Evolutionary conservation across 2,329 filamentous ascomycete species (phyloP).

Genomic region (Pyrenochaeta sp.): DNA sequence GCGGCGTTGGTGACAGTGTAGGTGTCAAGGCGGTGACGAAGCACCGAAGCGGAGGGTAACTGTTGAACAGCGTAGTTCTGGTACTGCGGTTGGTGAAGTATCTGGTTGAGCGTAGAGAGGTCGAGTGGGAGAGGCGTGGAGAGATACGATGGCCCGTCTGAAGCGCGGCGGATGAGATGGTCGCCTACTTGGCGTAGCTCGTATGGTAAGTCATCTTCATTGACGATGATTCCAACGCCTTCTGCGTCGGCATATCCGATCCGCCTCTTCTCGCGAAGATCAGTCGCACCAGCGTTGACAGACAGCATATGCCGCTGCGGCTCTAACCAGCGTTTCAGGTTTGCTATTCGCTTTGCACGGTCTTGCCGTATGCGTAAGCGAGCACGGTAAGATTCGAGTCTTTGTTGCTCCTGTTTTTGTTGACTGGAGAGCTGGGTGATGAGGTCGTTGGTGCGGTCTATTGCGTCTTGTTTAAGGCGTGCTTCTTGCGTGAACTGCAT

Average conservation of each 20-base stretch:
- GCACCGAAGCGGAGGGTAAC: slow-evolving; percentile 38
- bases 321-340: slow-evolving; percentile 77
- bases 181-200: slow-evolving; percentile 40
- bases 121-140: slow-evolving; percentile 38
- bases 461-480: slow-evolving; percentile 80
- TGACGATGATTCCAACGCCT: slow-evolving; percentile 41
- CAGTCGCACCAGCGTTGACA: slow-evolving; percentile 48
- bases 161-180: slow-evolving; percentile 38
- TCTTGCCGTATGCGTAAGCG: slow-evolving; percentile 71
- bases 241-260: slow-evolving; percentile 60
- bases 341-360: slow-evolving; percentile 75
- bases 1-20: slow-evolving; percentile 74
- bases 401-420: slow-evolving; percentile 78
- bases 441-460: slow-evolving; percentile 82
- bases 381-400: slow-evolving; percentile 74
- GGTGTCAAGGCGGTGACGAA: slow-evolving; percentile 74
- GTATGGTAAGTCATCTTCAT: slow-evolving; percentile 37
- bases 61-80: slow-evolving; percentile 16
- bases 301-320: slow-evolving; percentile 69
- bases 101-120: slow-evolving; percentile 30
- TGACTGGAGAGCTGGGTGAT: slow-evolving; percentile 82
- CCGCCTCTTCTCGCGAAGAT: slow-evolving; percentile 53
- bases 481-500: slow-evolving; percentile 82
- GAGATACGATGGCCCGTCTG: slow-evolving; percentile 40
- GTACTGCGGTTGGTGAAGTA: slow-evolving; percentile 34